Base-by-base conservation (phyloP, 2,329 filamentous ascomycete genomes). In the Coniochaeta ligniaria region DNA sequence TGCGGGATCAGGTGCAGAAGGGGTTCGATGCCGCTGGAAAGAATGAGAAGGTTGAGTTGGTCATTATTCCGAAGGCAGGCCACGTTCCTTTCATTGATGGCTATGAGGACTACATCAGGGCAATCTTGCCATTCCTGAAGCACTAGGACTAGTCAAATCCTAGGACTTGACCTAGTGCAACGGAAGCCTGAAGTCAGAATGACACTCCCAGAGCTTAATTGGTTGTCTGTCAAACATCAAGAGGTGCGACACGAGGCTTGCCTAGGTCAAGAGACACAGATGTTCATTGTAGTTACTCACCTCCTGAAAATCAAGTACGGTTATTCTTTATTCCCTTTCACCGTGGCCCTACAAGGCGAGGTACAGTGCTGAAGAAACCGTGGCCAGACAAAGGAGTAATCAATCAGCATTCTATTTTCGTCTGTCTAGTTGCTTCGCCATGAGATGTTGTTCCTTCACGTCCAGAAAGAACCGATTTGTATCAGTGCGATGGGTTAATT, bases 81-180 rank as follows among this genome's bases (percentile, higher is more conserved):
- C 76, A 78, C 59, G 70, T 75, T 0, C 73, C 68, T 38, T 77
- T 75, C 38, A 63, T 78, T 6, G 75, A 77, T 62, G 73, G 70
- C 0, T 68, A 69, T 22, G 70, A 73, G 2, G 64, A 70, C 20
- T 78, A 75, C 60, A 60, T 61, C 17, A 60, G 62, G 31, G 59
- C 64, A 17, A 63, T 75, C 1, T 54, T 70, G 24, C 62, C 60
- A 4, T 72, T 72, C 38, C 24, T 58, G 54, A 36, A 57, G 33
- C 11, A 16, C 11, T 57, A 57, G 26, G 9, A 2, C 26, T 9
- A 35, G 7, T 36, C 35, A 36, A 35, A 2, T 16, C 20, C 12
- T n/a, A n/a, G 17, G 17, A 38, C 28, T 14, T 36, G 54, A 16
- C 24, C 9, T 24, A 17, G 54, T 7, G 4, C 17, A 35, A n/a